Percentiles rank a stretch among this genome's conserved stretches.
Evolutionary conservation across 2,329 filamentous ascomycete genomes (phyloP).

Genomic region (Fusarium buxicola): DNA sequence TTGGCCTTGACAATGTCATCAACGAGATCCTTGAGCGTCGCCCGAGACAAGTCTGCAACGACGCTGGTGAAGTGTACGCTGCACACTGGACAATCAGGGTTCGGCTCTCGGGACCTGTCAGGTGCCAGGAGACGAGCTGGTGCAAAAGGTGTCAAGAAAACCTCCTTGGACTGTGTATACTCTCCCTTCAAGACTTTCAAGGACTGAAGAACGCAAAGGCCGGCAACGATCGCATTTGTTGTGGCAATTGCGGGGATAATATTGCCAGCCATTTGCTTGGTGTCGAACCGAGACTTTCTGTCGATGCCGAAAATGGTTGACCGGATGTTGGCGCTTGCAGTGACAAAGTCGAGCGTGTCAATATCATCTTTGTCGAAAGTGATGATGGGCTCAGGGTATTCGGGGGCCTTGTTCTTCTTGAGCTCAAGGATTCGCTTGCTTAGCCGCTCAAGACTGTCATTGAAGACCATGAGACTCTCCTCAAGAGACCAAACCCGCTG

Average conservation of each 20-base stretch:
- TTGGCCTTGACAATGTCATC: conserved; percentile 76
- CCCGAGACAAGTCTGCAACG: conserved; percentile 74
- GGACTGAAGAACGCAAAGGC: conserved; percentile 89
- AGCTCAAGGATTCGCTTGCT: conserved; percentile 77
- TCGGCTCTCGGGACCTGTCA: conserved; percentile 71
- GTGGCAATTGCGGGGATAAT: conserved; percentile 99
- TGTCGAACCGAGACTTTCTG: conserved; percentile 90
- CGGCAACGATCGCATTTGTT: conserved; percentile 95
- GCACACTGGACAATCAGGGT: conserved; percentile 86
- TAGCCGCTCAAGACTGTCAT: conserved; percentile 82
- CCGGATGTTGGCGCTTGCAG: conserved; percentile 88
- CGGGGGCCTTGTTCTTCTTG: conserved; percentile 61
- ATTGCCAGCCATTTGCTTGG: conserved; percentile 99
- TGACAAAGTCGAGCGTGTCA: conserved; percentile 94
- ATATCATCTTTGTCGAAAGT: conserved; percentile 97
- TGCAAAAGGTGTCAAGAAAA: conserved; percentile 81
- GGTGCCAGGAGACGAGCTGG: conserved; percentile 68
- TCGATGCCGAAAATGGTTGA: conserved; percentile 92
- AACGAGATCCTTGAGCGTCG: conserved; percentile 84
- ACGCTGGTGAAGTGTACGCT: conserved; percentile 76
- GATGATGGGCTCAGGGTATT: conserved; percentile 72
- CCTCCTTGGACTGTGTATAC: conserved; percentile 78
- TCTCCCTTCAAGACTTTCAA: conserved; percentile 88
- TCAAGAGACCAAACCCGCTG: conserved; percentile 84
- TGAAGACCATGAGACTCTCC: conserved; percentile 89